phyloP scores from a whole-genome alignment of 306 rosid species.

The Luffa acutangula region DNA sequence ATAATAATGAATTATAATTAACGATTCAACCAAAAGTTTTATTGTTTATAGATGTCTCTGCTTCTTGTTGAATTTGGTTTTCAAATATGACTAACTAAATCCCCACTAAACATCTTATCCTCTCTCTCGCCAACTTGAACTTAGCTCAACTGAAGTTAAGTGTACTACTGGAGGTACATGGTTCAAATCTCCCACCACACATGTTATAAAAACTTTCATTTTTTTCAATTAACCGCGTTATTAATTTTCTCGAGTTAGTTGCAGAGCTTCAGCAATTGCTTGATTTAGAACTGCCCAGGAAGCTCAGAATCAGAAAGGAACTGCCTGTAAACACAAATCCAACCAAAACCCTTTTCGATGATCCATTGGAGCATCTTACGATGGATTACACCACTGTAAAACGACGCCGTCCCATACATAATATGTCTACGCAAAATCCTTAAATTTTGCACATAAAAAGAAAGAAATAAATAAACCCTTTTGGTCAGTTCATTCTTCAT shows the following conservation, averaged over 20 bases:
- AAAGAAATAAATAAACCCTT: background rate
- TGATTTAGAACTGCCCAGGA: constrained; percentile 37
- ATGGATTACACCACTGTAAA: constrained; percentile 51
- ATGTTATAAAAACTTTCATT: too few relatives aligned
- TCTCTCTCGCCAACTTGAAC: too few relatives aligned
- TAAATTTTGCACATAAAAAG: background rate
- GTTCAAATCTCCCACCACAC: too few relatives aligned
- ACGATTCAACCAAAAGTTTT: too few relatives aligned
- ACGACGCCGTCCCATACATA: constrained; percentile 67
- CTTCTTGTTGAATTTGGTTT: too few relatives aligned
- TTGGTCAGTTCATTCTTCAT: background rate
- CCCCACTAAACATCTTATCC: too few relatives aligned
- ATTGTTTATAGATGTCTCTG: too few relatives aligned
- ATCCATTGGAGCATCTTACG: constrained; percentile 32
- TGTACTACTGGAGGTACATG: too few relatives aligned
- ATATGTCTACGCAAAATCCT: constrained; percentile 25
- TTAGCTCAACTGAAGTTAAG: too few relatives aligned
- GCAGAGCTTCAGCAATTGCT: constrained; percentile 21
- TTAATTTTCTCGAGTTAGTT: background rate
- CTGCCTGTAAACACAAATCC: constrained; percentile 16
- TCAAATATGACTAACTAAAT: too few relatives aligned
- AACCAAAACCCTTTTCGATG: background rate
- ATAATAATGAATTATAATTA: too few relatives aligned
- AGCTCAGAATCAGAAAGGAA: constrained; percentile 33
- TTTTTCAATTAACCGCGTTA: background rate